These are phyloP conservation scores for Euphorbia pulcherrima DNA, from an alignment of 345 rosid genomes.

Conservation along the genomic window DNA sequence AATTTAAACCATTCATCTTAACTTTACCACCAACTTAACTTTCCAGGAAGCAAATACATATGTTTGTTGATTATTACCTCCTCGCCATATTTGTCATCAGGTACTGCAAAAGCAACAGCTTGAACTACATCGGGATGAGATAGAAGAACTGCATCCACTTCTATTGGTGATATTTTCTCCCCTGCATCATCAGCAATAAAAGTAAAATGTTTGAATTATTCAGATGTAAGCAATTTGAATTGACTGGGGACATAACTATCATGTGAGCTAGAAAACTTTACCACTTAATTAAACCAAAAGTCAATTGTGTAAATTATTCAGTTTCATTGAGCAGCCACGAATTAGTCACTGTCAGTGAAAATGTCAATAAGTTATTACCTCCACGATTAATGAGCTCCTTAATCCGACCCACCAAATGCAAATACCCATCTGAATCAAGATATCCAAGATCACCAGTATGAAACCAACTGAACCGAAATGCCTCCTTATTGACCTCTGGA, in stretches of 20 bases:
- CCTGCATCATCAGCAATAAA: slow-evolving; percentile 36
- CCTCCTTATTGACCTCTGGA: slow-evolving; percentile 71
- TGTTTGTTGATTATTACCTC: slow-evolving; percentile 47
- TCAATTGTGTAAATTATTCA: background rate
- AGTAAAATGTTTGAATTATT: background rate
- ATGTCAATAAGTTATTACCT: slow-evolving; percentile 37
- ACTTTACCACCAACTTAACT: no score
- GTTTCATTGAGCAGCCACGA: background rate
- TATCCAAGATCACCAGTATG: slow-evolving; percentile 87
- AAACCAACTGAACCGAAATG: slow-evolving; percentile 85
- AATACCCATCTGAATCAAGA: slow-evolving; percentile 77
- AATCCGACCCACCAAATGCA: slow-evolving; percentile 87
- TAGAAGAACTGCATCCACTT: slow-evolving; percentile 81
- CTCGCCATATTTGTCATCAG: slow-evolving; percentile 94
- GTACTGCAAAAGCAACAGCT: slow-evolving; percentile 86
- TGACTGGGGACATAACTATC: background rate
- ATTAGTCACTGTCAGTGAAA: background rate
- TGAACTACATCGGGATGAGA: slow-evolving; percentile 71
- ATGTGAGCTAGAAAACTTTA: background rate
- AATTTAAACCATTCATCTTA: no score
- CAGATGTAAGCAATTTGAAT: background rate
- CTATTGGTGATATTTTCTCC: slow-evolving; percentile 93
- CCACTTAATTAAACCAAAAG: background rate
- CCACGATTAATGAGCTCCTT: slow-evolving; percentile 99
- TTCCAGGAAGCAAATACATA: no score